Conservation (phyloP, 2,329 filamentous ascomycete genomes). For the Coniochaeta prunicola region DNA sequence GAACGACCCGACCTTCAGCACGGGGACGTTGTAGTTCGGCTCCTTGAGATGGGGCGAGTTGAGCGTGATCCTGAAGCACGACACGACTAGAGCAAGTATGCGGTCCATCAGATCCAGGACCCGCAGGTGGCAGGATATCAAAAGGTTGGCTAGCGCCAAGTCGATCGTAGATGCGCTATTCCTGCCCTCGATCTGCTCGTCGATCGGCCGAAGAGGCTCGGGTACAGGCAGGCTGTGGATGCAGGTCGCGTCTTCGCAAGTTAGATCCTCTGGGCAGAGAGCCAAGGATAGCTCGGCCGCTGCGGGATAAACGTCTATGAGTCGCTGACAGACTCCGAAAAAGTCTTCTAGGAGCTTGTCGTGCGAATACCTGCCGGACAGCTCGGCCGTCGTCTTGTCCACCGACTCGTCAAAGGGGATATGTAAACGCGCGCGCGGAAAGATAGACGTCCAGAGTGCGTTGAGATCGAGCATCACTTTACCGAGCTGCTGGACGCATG, state of each 20-base stretch:
- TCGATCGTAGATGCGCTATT: constrained; percentile 18
- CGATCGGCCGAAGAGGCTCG: constrained; percentile 9
- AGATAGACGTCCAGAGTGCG: constrained; percentile 15
- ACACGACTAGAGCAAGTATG: constrained; percentile 20
- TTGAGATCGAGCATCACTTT: constrained; percentile 17
- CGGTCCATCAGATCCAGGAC: constrained; percentile 28
- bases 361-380: constrained; percentile 16
- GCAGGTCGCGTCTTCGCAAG: constrained; percentile 24
- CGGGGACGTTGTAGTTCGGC: constrained; percentile 27
- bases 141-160: constrained; percentile 25
- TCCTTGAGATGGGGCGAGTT: constrained; percentile 18
- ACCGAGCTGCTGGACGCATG: constrained; percentile 9
- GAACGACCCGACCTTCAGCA: constrained; percentile 32
- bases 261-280: constrained; percentile 2
- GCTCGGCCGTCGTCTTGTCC: constrained; percentile 13
- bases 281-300: constrained; percentile 15
- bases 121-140: constrained; percentile 29
- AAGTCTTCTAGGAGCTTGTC: constrained; percentile 24
- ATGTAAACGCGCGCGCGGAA: constrained; percentile 13
- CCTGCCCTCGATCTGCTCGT: constrained; percentile 3
- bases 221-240: constrained; percentile 20
- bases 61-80: constrained; percentile 23
- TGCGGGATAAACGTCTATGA: constrained; percentile 27
- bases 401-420: constrained; percentile 16
- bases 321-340: constrained; percentile 24